A percentile compares a stretch with the other conserved stretches of the same genome.
phyloP scores from a whole-genome alignment of 2,329 filamentous ascomycete genomes.

The Stachybotrys elegans region DNA sequence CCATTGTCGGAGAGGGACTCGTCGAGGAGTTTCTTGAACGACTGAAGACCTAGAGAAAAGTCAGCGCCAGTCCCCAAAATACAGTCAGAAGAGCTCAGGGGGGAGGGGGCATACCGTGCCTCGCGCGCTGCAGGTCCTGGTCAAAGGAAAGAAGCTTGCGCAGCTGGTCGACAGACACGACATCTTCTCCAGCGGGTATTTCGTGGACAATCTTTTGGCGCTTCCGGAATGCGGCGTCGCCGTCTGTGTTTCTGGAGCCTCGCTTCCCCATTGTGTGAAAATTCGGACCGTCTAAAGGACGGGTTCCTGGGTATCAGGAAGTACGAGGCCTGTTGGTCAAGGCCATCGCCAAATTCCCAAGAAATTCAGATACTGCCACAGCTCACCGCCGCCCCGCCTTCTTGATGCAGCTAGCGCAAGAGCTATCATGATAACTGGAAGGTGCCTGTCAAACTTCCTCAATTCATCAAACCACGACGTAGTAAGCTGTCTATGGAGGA shows the following conservation, averaged over 20 bases:
- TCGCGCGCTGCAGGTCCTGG: constrained; percentile 61
- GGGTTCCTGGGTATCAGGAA: no score
- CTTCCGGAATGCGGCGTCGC: constrained; percentile 40
- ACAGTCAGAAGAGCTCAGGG: constrained; percentile 1
- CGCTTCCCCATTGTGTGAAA: constrained; percentile 38
- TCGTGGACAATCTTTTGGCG: constrained; percentile 53
- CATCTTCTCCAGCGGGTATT: constrained; percentile 54
- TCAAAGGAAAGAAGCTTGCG: constrained; percentile 64
- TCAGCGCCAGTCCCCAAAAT: constrained; percentile 1
- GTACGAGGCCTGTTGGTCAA: no score
- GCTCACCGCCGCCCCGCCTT: constrained; percentile 23
- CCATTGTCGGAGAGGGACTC: constrained; percentile 48
- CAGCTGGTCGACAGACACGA: constrained; percentile 61
- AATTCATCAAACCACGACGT: no score
- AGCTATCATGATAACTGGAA: no score
- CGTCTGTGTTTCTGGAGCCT: constrained; percentile 32
- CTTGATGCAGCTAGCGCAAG: constrained; percentile 10
- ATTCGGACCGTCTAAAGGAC: no score
- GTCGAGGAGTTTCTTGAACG: constrained; percentile 69
- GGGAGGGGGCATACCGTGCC: constrained; percentile 49
- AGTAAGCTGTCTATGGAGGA: no score
- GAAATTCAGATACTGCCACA: constrained; percentile 31
- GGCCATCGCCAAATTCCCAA: no score
- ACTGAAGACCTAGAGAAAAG: constrained; percentile 50
- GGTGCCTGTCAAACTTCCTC: no score